phyloP scores from a whole-genome alignment of 1,284 basidiomycete species.

The Termitomyces sp. region DNA sequence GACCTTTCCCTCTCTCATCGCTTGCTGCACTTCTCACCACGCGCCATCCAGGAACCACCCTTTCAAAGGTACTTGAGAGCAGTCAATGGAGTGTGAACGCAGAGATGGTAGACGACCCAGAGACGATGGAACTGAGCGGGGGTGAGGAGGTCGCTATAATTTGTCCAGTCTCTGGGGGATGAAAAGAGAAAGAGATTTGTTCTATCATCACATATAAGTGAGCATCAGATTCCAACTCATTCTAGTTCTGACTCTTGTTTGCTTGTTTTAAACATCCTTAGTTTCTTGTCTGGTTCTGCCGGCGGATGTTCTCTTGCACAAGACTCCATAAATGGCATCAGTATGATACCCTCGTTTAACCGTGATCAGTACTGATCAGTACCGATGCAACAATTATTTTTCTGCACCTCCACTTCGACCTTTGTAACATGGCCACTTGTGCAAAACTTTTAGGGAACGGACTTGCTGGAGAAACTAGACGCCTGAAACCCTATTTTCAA shows the following conservation, averaged over 20 bases:
- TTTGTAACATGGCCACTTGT: too few relatives aligned
- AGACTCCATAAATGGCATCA: too few relatives aligned
- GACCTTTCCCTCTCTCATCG: constrained; percentile 45
- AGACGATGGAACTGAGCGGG: constrained; percentile 47
- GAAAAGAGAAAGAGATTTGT: constrained; percentile 6
- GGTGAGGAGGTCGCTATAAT: constrained; percentile 80
- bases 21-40: constrained; percentile 47
- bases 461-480: too few relatives aligned
- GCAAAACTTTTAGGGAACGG: too few relatives aligned
- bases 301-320: too few relatives aligned
- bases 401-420: too few relatives aligned
- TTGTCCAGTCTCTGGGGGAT: constrained; percentile 79
- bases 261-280: background rate
- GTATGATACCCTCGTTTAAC: too few relatives aligned
- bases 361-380: too few relatives aligned
- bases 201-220: background rate
- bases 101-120: constrained; percentile 69
- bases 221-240: background rate
- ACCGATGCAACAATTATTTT: too few relatives aligned
- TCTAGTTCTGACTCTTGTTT: background rate
- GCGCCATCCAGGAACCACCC: constrained; percentile 45
- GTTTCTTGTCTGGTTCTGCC: background rate
- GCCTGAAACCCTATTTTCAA: too few relatives aligned
- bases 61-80: constrained; percentile 49
- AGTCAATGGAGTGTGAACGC: constrained; percentile 77